phyloP scores from a whole-genome alignment of 257 asterid species.

The Rauvolfia tetraphylla region DNA sequence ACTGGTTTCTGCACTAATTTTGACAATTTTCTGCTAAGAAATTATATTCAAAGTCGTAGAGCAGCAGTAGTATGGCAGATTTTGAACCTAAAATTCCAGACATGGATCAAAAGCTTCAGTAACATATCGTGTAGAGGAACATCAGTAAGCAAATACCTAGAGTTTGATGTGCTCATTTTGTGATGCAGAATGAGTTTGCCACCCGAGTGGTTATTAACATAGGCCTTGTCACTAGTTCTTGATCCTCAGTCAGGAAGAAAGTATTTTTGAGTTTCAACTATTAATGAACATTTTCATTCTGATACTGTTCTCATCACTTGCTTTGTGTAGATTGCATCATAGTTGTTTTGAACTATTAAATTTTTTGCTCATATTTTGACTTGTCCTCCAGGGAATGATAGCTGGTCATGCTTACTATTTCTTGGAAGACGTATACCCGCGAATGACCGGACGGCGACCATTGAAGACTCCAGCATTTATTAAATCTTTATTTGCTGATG shows the following conservation, averaged over 20 bases:
- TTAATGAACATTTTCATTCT: not conserved
- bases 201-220: too few relatives aligned
- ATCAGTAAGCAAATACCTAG: not conserved
- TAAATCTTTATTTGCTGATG: conserved; percentile 76
- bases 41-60: not conserved
- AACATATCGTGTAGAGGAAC: not conserved
- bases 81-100: not conserved
- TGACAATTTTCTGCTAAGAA: not conserved
- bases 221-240: not conserved
- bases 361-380: not conserved
- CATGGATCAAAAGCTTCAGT: not conserved
- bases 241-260: not conserved
- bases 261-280: not conserved
- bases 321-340: not conserved
- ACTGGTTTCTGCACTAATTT: not conserved
- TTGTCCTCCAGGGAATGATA: conserved; percentile 74
- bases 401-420: conserved; percentile 97
- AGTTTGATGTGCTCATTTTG: not conserved
- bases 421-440: conserved; percentile 85
- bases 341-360: not conserved
- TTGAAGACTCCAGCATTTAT: conserved; percentile 75
- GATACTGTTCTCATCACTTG: not conserved
- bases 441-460: conserved; percentile 90
- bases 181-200: not conserved
- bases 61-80: not conserved